Evolutionary conservation across 2,329 filamentous ascomycete genomes (phyloP).

Genomic region (Trichoderma polysporum): DNA sequence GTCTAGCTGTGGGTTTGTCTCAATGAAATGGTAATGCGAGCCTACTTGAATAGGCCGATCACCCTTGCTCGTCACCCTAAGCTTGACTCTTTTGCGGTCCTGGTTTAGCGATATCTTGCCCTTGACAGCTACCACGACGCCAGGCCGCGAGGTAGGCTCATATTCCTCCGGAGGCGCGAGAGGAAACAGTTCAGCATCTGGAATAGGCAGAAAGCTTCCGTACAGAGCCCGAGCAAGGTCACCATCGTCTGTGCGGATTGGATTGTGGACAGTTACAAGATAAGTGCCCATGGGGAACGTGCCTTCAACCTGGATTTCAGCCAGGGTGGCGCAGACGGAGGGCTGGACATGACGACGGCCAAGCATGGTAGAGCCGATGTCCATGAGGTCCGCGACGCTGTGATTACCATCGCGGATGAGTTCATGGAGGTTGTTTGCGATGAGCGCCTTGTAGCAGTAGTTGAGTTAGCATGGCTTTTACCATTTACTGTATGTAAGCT

Average conservation of each 20-base stretch:
- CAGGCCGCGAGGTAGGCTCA: conserved; percentile 67
- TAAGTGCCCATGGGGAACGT: conserved; percentile 91
- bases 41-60: conserved; percentile 91
- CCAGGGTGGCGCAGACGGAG: conserved; percentile 73
- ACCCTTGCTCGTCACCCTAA: conserved; percentile 81
- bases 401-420: conserved; percentile 96
- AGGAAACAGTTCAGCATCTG: conserved; percentile 66
- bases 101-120: conserved; percentile 69
- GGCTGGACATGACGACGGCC: conserved; percentile 89
- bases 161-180: conserved; percentile 64
- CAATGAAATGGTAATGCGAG: conserved; percentile 94
- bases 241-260: conserved; percentile 81
- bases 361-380: conserved; percentile 85
- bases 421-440: conserved; percentile 89
- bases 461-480: not conserved
- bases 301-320: conserved; percentile 88
- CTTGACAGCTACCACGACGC: conserved; percentile 73
- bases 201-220: conserved; percentile 84
- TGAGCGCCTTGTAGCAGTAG: conserved; percentile 59
- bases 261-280: conserved; percentile 90
- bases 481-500: not conserved
- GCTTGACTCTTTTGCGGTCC: conserved; percentile 67
- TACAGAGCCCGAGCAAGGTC: conserved; percentile 85
- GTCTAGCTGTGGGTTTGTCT: conserved; percentile 85
- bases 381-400: conserved; percentile 90